Evolutionary conservation across 495 filamentous ascomycete genomes (phyloP).

Genomic region (Aspergillus bertholletiae): DNA sequence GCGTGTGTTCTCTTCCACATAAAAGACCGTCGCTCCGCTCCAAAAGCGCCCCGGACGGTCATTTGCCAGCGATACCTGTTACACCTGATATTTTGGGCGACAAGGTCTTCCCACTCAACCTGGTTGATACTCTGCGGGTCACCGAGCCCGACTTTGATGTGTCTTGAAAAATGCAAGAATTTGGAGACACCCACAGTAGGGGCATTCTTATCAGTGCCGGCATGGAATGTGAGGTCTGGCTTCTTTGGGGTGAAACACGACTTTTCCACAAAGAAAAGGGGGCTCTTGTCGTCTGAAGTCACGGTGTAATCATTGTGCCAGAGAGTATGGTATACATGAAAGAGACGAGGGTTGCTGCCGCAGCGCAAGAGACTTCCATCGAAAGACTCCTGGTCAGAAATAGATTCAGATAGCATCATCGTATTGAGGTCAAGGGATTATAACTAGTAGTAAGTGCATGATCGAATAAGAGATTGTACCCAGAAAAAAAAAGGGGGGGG

Average conservation of each 20-base stretch:
- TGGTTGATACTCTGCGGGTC: slow-evolving; percentile 16
- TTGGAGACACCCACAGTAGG: slow-evolving; percentile 28
- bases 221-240: slow-evolving; percentile 32
- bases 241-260: slow-evolving; percentile 25
- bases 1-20: slow-evolving; percentile 33
- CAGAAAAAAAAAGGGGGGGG: no score
- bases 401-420: background rate
- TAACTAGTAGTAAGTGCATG: no score
- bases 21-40: slow-evolving; percentile 17
- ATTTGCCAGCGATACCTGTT: slow-evolving; percentile 27
- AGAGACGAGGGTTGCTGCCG: background rate
- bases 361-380: background rate
- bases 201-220: slow-evolving; percentile 19
- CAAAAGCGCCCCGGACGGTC: slow-evolving; percentile 3
- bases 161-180: slow-evolving; percentile 33
- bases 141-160: slow-evolving; percentile 30
- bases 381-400: background rate
- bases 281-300: slow-evolving; percentile 14
- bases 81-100: slow-evolving; percentile 15
- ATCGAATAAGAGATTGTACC: no score
- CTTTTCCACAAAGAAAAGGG: slow-evolving; percentile 27
- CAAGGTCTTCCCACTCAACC: slow-evolving; percentile 26
- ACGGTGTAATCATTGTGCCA: slow-evolving; percentile 28
- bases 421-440: background rate
- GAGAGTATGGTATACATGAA: slow-evolving; percentile 24